phyloP scores from a whole-genome alignment of 176 grass and related monocot genomes.

The Guadua angustifolia region DNA sequence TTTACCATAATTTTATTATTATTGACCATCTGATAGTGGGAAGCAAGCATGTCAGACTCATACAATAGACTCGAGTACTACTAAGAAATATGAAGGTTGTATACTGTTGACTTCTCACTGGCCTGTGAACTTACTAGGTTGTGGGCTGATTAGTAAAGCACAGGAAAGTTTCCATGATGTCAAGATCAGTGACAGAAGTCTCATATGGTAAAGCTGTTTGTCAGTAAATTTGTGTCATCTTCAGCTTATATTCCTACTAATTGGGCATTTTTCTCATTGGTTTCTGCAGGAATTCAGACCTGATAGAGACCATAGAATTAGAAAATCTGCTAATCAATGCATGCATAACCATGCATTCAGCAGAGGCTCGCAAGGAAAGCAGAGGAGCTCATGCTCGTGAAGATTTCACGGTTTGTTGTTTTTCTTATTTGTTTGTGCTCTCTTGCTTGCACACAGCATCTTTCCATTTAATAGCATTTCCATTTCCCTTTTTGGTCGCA shows the following conservation, averaged over 20 bases:
- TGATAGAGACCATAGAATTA: slow-evolving; percentile 91
- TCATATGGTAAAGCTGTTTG: slow-evolving; percentile 61
- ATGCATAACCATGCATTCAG: slow-evolving; percentile 90
- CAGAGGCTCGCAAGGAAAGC: slow-evolving; percentile 94
- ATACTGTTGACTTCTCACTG: slow-evolving; percentile 15
- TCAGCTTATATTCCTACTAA: slow-evolving; percentile 33
- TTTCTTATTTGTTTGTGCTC: slow-evolving; percentile 10
- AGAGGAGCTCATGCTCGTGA: slow-evolving; percentile 95
- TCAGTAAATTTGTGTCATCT: slow-evolving; percentile 10
- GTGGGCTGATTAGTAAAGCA: slow-evolving; percentile 60
- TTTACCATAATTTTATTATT: background rate
- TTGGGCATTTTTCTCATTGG: slow-evolving; percentile 30
- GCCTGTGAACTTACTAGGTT: slow-evolving; percentile 50
- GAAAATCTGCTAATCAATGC: slow-evolving; percentile 97
- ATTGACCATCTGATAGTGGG: background rate
- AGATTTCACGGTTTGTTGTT: slow-evolving; percentile 77
- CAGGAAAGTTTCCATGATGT: slow-evolving; percentile 65
- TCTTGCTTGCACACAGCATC: background rate
- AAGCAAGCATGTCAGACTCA: background rate
- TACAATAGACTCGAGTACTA: background rate
- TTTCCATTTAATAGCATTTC: slow-evolving; percentile 20
- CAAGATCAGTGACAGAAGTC: slow-evolving; percentile 65
- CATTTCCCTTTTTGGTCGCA: slow-evolving; percentile 38
- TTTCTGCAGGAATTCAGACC: slow-evolving; percentile 81
- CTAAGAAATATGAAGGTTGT: background rate